A percentile compares a stretch with the other conserved stretches of the same genome.
These are phyloP conservation scores for Pythium aquatile DNA, from an alignment of 352 stramenopile species.

Conservation along the genomic window DNA sequence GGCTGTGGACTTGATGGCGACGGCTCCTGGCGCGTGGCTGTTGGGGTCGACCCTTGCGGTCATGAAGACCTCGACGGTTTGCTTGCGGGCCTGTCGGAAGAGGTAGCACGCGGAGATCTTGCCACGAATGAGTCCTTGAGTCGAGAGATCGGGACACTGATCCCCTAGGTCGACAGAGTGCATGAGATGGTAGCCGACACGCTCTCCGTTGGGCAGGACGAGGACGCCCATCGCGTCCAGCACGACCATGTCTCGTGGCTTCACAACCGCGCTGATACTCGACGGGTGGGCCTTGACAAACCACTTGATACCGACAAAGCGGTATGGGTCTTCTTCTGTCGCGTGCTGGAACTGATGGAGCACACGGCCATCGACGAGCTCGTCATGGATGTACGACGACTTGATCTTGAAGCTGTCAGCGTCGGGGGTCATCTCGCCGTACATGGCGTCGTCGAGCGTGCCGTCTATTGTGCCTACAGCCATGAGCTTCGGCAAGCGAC, in stretches of 20 bases:
- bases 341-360: slow-evolving; percentile 42
- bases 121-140: slow-evolving; percentile 14
- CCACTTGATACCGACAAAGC: slow-evolving; percentile 29
- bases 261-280: slow-evolving; percentile 24
- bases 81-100: slow-evolving; percentile 14
- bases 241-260: slow-evolving; percentile 43
- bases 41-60: slow-evolving; percentile 23
- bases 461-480: slow-evolving; percentile 48
- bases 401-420: slow-evolving; percentile 36
- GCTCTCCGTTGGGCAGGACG: slow-evolving; percentile 34
- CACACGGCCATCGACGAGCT: slow-evolving; percentile 27
- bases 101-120: slow-evolving; percentile 16
- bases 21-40: slow-evolving; percentile 11
- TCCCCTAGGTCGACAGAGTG: slow-evolving; percentile 36
- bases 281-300: slow-evolving; percentile 13
- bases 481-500: slow-evolving; percentile 42
- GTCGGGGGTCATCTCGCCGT: slow-evolving; percentile 40
- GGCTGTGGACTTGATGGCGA: slow-evolving; percentile 25
- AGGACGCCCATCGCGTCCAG: slow-evolving; percentile 43
- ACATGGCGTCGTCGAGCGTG: slow-evolving; percentile 64
- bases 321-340: slow-evolving; percentile 28
- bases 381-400: slow-evolving; percentile 26
- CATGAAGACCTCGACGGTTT: slow-evolving; percentile 33
- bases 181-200: slow-evolving; percentile 39
- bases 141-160: slow-evolving; percentile 7